Evolutionary conservation across 2,329 filamentous ascomycete species (phyloP).

Genomic region (Xylaria sp.): DNA sequence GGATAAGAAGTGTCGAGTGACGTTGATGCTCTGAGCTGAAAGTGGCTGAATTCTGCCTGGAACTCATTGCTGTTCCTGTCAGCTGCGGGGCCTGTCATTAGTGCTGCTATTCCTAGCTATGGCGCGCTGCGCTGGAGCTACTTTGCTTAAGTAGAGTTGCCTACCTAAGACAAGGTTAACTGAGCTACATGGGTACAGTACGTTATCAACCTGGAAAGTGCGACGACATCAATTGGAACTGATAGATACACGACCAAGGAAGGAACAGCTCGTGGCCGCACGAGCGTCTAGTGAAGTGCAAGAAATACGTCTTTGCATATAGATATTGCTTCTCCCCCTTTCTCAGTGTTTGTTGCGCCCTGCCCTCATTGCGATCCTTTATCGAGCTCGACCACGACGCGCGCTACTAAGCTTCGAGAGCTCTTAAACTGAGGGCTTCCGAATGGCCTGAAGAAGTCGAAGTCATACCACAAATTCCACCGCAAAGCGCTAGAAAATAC

Average conservation of each 20-base stretch:
- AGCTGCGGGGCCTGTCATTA: conserved; percentile 25
- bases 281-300: not conserved
- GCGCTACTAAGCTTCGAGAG: conserved; percentile 12
- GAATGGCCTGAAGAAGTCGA: conserved; percentile 14
- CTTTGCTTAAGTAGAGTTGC: not conserved
- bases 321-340: not conserved
- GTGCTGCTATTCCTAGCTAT: not conserved
- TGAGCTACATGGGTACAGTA: not conserved
- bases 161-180: not conserved
- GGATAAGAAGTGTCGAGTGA: conserved; percentile 5
- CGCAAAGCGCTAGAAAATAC: not conserved
- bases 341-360: not conserved
- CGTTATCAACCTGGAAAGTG: conserved; percentile 9
- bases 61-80: not conserved
- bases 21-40: conserved; percentile 11
- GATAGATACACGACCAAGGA: conserved; percentile 14
- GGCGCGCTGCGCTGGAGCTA: conserved; percentile 9
- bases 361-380: not conserved
- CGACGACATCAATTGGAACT: conserved; percentile 29
- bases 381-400: conserved; percentile 20
- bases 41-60: conserved; percentile 7
- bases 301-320: not conserved
- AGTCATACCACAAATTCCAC: conserved; percentile 12
- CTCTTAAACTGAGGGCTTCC: conserved; percentile 3
- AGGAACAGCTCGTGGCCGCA: conserved; percentile 3